These are phyloP conservation scores for Rhazya stricta DNA, from an alignment of 257 asterid genomes.

Conservation along the genomic window DNA sequence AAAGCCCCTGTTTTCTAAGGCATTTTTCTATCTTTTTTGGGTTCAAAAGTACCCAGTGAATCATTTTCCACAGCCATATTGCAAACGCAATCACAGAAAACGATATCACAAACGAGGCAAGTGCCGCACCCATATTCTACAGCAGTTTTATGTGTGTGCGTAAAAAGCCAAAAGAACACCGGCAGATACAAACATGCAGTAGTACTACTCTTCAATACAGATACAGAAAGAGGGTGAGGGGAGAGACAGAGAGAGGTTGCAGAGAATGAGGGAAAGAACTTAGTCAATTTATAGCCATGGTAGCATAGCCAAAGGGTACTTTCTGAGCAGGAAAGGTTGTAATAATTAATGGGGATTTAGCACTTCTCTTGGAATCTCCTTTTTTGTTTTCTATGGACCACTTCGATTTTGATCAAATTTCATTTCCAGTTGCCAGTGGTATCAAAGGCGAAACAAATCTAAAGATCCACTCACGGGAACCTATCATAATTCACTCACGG, in stretches of 20 bases:
- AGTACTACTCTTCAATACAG: no score
- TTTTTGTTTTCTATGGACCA: conserved; percentile 33
- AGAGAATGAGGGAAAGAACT: not conserved
- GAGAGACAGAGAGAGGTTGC: not conserved
- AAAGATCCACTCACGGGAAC: not conserved
- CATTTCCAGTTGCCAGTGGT: not conserved
- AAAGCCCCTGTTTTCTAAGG: conserved; percentile 47
- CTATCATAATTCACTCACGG: no score
- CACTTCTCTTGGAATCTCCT: conserved; percentile 13
- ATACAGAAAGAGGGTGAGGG: not conserved
- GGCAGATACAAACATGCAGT: not conserved
- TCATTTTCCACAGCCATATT: conserved; percentile 31
- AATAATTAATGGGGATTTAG: conserved; percentile 15
- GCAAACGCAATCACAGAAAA: conserved; percentile 2
- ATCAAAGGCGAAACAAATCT: not conserved
- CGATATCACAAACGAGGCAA: not conserved
- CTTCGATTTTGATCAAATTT: conserved; percentile 7
- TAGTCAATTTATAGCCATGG: conserved; percentile 27
- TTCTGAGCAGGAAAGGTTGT: not conserved
- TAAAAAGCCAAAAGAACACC: not conserved
- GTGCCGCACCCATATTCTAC: not conserved
- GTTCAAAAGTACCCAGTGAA: conserved; percentile 45
- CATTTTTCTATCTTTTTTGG: conserved; percentile 39
- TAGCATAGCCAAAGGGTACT: not conserved
- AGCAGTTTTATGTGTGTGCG: not conserved